Evolutionary conservation across 345 rosid genomes (phyloP).

Genomic region (Reutealis trisperma): DNA sequence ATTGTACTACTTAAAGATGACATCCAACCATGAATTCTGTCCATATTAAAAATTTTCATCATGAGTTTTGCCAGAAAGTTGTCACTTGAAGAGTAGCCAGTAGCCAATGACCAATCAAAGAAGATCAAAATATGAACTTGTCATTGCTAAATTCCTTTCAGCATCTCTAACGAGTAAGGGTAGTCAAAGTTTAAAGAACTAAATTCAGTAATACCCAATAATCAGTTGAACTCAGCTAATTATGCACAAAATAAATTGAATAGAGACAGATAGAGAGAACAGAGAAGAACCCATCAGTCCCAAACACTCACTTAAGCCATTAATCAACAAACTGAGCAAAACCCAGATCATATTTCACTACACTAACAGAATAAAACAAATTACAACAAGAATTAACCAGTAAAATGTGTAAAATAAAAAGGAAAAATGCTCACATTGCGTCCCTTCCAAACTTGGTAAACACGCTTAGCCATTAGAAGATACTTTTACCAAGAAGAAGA

Average conservation of each 20-base stretch:
- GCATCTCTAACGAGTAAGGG: not conserved
- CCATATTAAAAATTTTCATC: not conserved
- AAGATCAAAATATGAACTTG: not conserved
- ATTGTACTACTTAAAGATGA: not conserved
- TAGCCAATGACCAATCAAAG: not conserved
- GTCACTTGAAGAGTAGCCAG: not conserved
- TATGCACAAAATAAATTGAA: too few relatives aligned
- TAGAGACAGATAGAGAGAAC: not conserved
- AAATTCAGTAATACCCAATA: not conserved
- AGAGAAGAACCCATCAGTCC: not conserved
- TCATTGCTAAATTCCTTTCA: not conserved
- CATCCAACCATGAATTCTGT: not conserved
- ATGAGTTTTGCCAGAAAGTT: not conserved
- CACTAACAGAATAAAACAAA: not conserved
- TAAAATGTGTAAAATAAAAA: too few relatives aligned
- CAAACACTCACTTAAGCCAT: not conserved
- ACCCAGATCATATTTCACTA: slow-evolving; percentile 21
- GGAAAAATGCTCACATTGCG: slow-evolving; percentile 39
- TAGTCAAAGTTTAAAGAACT: not conserved
- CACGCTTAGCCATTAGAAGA: slow-evolving; percentile 43
- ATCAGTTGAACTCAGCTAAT: not conserved
- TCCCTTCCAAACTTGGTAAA: slow-evolving; percentile 56
- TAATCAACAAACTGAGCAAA: not conserved
- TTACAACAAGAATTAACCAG: not conserved
- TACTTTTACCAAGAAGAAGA: slow-evolving; percentile 17